A percentile compares a stretch with the other conserved stretches of the same genome.
Evolutionary conservation across 2,329 filamentous ascomycete species (phyloP).

Genomic region (Escovopsis weberi): DNA sequence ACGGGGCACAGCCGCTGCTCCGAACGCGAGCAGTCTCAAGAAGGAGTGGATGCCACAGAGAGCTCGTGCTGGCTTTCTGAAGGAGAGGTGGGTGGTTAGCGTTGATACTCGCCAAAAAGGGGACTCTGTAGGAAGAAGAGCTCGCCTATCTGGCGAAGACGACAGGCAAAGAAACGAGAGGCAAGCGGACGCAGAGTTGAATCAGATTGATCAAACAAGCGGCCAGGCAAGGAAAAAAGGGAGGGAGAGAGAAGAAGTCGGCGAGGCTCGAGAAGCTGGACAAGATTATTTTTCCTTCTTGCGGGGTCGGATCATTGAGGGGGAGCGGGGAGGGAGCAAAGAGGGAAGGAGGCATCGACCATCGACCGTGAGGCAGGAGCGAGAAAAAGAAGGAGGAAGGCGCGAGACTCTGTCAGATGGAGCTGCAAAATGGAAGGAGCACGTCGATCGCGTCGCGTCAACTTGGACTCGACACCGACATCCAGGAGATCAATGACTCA

Average conservation of each 20-base stretch:
- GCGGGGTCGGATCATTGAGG: background rate
- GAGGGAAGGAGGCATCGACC: background rate
- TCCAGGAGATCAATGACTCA: too few relatives aligned
- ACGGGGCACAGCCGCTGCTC: too few relatives aligned
- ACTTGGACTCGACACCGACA: background rate
- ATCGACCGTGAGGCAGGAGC: background rate
- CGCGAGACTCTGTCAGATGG: background rate
- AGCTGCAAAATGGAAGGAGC: background rate
- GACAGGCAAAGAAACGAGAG: background rate
- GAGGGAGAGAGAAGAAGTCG: slow-evolving; percentile 2
- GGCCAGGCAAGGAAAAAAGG: slow-evolving; percentile 1
- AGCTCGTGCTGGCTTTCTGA: too few relatives aligned
- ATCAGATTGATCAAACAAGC: too few relatives aligned
- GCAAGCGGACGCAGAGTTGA: background rate
- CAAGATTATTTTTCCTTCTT: background rate
- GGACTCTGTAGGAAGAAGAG: too few relatives aligned
- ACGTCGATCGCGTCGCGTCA: background rate
- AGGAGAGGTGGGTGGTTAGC: too few relatives aligned
- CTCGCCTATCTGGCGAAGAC: too few relatives aligned
- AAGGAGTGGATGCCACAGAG: too few relatives aligned
- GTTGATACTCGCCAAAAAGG: too few relatives aligned
- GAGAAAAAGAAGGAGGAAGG: too few relatives aligned
- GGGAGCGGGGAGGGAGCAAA: background rate
- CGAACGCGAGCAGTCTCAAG: too few relatives aligned
- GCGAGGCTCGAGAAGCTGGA: background rate